Evolutionary conservation across 1,284 basidiomycete species (phyloP).

Genomic region (Inonotus hispidus): DNA sequence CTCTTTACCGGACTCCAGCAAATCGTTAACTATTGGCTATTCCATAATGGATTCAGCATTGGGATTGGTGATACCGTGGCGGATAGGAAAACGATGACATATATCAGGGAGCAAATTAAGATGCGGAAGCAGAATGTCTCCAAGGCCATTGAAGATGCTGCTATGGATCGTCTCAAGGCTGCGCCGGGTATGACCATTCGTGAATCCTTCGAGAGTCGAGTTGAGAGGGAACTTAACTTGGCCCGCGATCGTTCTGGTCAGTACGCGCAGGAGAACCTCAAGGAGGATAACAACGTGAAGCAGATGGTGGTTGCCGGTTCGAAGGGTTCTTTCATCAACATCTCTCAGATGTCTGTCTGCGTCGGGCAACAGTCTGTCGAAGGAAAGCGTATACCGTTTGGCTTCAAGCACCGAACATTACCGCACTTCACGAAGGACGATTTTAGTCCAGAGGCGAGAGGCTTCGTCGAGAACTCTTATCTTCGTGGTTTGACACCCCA

Average conservation of each 20-base stretch:
- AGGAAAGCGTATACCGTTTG: slow-evolving; percentile 97
- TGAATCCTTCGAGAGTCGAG: slow-evolving; percentile 94
- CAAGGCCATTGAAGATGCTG: slow-evolving; percentile 71
- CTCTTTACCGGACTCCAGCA: slow-evolving; percentile 94
- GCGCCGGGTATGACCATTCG: slow-evolving; percentile 98
- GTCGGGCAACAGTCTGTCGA: slow-evolving; percentile 99
- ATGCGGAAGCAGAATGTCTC: slow-evolving; percentile 76
- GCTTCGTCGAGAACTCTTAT: slow-evolving; percentile 99
- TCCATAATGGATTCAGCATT: slow-evolving; percentile 98
- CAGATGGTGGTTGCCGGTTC: slow-evolving; percentile 99
- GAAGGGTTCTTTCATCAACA: slow-evolving; percentile 99
- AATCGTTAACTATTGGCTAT: slow-evolving; percentile 97
- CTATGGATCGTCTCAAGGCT: slow-evolving; percentile 79
- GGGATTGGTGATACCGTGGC: slow-evolving; percentile 99
- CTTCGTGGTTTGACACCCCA: slow-evolving; percentile 95
- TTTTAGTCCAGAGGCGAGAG: slow-evolving; percentile 96
- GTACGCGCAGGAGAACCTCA: slow-evolving; percentile 92
- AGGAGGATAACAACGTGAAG: slow-evolving; percentile 99
- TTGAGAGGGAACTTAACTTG: slow-evolving; percentile 89
- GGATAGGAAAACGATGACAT: slow-evolving; percentile 82
- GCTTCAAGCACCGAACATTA: slow-evolving; percentile 93
- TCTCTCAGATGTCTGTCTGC: slow-evolving; percentile 99
- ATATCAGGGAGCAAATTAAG: slow-evolving; percentile 81
- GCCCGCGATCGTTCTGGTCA: slow-evolving; percentile 96
- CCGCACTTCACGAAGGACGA: slow-evolving; percentile 99